A percentile compares a stretch with the other conserved stretches of the same genome.
phyloP scores from a whole-genome alignment of 140 eudicot genomes.

The Erigeron philadelphicus region DNA sequence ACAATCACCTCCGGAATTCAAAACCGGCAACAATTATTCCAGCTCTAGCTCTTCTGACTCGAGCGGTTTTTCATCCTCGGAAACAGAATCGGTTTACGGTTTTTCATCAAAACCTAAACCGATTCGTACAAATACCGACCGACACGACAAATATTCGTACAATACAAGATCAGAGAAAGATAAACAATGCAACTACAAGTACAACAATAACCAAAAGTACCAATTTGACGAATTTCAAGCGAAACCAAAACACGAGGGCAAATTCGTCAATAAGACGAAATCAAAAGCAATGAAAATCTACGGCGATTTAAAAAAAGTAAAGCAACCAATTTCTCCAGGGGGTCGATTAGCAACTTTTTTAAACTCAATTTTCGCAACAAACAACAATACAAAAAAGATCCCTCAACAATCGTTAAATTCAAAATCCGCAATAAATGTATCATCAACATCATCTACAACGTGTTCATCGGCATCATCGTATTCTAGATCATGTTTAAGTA shows the following conservation, averaged over 20 bases:
- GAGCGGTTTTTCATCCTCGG: slow-evolving; percentile 61
- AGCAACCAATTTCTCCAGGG: slow-evolving; percentile 80
- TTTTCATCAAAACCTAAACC: slow-evolving; percentile 41
- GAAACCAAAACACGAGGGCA: slow-evolving; percentile 41
- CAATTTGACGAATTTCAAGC: slow-evolving; percentile 17
- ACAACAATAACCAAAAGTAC: slow-evolving; percentile 13
- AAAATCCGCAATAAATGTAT: slow-evolving; percentile 40
- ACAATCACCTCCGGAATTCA: slow-evolving; percentile 31
- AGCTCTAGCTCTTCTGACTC: slow-evolving; percentile 73
- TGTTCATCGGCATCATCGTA: slow-evolving; percentile 55
- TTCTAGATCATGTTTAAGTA: slow-evolving; percentile 68
- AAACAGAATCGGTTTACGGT: slow-evolving; percentile 43
- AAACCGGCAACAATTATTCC: slow-evolving; percentile 36
- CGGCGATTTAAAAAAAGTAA: slow-evolving; percentile 61
- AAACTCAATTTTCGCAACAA: slow-evolving; percentile 49
- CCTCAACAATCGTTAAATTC: slow-evolving; percentile 24
- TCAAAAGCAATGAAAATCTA: slow-evolving; percentile 63
- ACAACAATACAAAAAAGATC: slow-evolving; percentile 34
- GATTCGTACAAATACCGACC: slow-evolving; percentile 33
- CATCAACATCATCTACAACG: background rate
- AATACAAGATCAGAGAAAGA: background rate
- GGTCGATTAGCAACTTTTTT: slow-evolving; percentile 55
- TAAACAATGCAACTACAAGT: slow-evolving; percentile 9
- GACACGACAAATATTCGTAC: background rate
- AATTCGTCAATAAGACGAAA: slow-evolving; percentile 47